Base-by-base conservation (phyloP, 2,329 filamentous ascomycete species). In the Colletotrichum ledebouriae region DNA sequence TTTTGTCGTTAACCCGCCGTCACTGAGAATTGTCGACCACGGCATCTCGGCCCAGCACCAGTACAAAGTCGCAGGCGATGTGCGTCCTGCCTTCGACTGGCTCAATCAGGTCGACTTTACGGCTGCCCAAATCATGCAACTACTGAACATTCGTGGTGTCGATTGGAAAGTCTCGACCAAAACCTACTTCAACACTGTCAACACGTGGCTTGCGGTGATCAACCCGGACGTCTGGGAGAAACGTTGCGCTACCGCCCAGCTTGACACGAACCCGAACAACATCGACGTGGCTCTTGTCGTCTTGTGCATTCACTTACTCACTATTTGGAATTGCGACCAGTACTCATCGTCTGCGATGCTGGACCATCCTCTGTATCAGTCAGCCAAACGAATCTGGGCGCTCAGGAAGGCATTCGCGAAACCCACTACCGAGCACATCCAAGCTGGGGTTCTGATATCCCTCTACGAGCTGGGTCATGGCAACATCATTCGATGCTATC, bases 401-500 rank as follows among this genome's bases (percentile, higher is more conserved):
- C 68, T 82, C 52, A 70, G 81, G 17, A 76, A 80, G 57, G 75
- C 75, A 17, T 76, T 79, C 58, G 73, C 75, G 12, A 74, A 75
- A 22, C 79, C 80, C 9, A 78, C 73, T 34, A 74, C 82, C 29
- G 80, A 80, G 73, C 73, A 82, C 29, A 74, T 82, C 12, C 81
- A 83, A 71, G 81, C 79, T 65, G 79, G 78, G 33, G 76, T 81
- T 20, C 72, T 83, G 63, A 71, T 83, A 47, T 78, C 80, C 4
- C 73, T 83, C 47, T 83, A 81, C 71, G 81, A 83, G 69, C 82
- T 83, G 68, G 81, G 81, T 2, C 81, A 83, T 67, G 81, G 81
- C 37, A 77, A 81, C 39, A 75, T 79, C 37, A 73, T 74, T 58
- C 75, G 79, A n/a, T 80, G 81, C 25, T 83, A 83, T 69, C 73